phyloP scores from a whole-genome alignment of 2,329 filamentous ascomycete genomes.

The Simplicillium aogashimaense region DNA sequence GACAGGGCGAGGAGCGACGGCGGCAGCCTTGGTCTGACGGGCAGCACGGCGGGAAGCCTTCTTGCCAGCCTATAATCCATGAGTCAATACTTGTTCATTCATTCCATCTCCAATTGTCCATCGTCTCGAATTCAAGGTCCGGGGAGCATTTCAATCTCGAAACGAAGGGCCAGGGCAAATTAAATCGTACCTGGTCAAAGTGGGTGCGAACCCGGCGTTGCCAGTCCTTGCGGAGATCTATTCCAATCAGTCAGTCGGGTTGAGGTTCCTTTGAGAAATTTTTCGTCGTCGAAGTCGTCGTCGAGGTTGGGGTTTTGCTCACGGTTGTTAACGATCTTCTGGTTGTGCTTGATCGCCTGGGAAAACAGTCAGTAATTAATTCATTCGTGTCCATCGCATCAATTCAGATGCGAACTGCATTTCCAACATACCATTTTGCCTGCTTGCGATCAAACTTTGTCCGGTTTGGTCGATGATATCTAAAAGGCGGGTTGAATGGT shows the following conservation, averaged over 20 bases:
- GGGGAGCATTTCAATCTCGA: neutral
- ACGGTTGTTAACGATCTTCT: constrained; percentile 96
- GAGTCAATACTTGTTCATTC: constrained; percentile 19
- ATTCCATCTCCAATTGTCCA: too few species aligned
- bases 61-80: constrained; percentile 66
- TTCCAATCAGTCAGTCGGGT: constrained; percentile 6
- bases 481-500: constrained; percentile 26
- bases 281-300: constrained; percentile 15
- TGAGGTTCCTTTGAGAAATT: constrained; percentile 1
- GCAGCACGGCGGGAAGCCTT: constrained; percentile 89
- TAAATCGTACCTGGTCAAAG: constrained; percentile 87
- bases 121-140: too few species aligned
- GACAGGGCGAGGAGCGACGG: constrained; percentile 90
- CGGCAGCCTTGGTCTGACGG: constrained; percentile 88
- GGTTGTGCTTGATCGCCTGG: constrained; percentile 99
- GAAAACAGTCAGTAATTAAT: constrained; percentile 18
- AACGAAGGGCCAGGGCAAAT: neutral
- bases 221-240: constrained; percentile 99
- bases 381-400: constrained; percentile 5
- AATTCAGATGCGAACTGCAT: neutral
- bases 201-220: constrained; percentile 97
- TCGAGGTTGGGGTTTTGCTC: constrained; percentile 30
- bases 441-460: constrained; percentile 41
- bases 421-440: constrained; percentile 16
- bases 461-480: constrained; percentile 25